Evolutionary conservation across 202 grass and related monocot genomes (phyloP).

Genomic region (Bolboschoenoplectus hybrid): DNA sequence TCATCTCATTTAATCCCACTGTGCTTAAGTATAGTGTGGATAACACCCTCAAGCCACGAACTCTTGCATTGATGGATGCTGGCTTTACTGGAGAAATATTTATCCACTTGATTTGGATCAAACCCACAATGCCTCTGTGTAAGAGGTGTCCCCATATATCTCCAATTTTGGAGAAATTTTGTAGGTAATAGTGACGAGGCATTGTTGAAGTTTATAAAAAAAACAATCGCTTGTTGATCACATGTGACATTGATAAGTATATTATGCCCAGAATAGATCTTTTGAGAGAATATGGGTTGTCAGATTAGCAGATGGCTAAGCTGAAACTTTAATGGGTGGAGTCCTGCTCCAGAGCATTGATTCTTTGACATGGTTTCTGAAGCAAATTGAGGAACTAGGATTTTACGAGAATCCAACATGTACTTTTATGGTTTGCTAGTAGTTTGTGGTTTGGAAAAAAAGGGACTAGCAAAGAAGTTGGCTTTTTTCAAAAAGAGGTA

Average conservation of each 20-base stretch:
- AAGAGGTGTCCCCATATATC: constrained; percentile 47
- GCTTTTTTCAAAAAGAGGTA: constrained; percentile 29
- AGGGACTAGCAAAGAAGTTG: constrained; percentile 46
- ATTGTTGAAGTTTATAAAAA: constrained; percentile 48
- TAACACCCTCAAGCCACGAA: constrained; percentile 46
- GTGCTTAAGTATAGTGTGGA: constrained; percentile 48
- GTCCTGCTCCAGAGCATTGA: constrained; percentile 47
- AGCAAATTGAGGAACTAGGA: constrained; percentile 47
- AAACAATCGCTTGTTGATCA: constrained; percentile 47
- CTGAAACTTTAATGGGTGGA: constrained; percentile 22
- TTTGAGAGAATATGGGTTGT: constrained; percentile 56
- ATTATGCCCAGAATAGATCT: constrained; percentile 53
- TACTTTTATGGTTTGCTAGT: constrained; percentile 39
- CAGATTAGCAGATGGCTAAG: constrained; percentile 45
- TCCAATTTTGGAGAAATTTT: constrained; percentile 59
- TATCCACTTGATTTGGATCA: constrained; percentile 46
- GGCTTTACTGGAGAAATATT: constrained; percentile 48
- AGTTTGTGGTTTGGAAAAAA: constrained; percentile 48
- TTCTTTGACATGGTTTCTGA: constrained; percentile 43
- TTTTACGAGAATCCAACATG: constrained; percentile 56
- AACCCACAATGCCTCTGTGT: constrained; percentile 45
- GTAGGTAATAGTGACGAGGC: constrained; percentile 45
- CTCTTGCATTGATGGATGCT: constrained; percentile 35
- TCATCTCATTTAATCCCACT: constrained; percentile 41
- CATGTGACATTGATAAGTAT: constrained; percentile 48